A percentile compares a stretch with the other conserved stretches of the same genome.
Conservation (phyloP, 1,284 basidiomycete species). For the Cutaneotrichosporon mucoides region DNA sequence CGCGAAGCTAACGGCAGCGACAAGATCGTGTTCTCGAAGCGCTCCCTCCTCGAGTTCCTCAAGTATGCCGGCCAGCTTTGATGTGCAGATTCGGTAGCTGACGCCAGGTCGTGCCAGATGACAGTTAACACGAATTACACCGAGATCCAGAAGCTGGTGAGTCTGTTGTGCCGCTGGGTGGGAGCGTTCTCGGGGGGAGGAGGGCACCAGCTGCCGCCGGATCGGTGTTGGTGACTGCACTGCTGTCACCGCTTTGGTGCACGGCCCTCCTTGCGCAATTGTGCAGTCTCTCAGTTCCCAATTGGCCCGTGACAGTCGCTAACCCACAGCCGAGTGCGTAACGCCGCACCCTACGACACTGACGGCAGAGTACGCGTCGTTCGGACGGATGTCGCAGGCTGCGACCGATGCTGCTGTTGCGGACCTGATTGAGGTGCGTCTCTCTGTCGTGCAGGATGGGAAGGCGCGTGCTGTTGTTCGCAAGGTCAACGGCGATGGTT, state of each 20-base stretch:
- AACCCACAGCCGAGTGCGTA: constrained; percentile 34
- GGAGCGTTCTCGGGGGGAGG: too few relatives aligned
- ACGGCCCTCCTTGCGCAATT: too few relatives aligned
- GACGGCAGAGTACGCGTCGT: constrained; percentile 48
- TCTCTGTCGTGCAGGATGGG: neutral
- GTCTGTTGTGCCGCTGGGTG: too few relatives aligned
- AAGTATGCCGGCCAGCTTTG: constrained; percentile 28
- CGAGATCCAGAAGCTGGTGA: constrained; percentile 45
- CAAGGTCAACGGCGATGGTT: too few relatives aligned
- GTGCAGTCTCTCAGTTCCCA: too few relatives aligned
- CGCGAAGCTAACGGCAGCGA: constrained; percentile 28
- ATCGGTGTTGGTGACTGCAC: too few relatives aligned
- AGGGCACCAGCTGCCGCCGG: too few relatives aligned
- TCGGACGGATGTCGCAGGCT: constrained; percentile 45
- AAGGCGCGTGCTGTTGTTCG: neutral
- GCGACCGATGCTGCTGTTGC: constrained; percentile 48
- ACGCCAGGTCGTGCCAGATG: constrained; percentile 39
- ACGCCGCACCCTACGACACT: too few relatives aligned
- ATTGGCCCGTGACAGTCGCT: too few relatives aligned
- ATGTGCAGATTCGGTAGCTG: neutral
- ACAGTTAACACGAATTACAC: constrained; percentile 48
- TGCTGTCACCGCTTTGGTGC: too few relatives aligned
- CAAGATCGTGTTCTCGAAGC: constrained; percentile 50
- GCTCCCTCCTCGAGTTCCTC: constrained; percentile 49
- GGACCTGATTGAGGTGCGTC: constrained; percentile 46